Percentiles rank a stretch among this genome's conserved stretches.
These are phyloP conservation scores for Nakazawaea laoshanensis DNA, from an alignment of 805 yeast genomes.

Conservation along the genomic window DNA sequence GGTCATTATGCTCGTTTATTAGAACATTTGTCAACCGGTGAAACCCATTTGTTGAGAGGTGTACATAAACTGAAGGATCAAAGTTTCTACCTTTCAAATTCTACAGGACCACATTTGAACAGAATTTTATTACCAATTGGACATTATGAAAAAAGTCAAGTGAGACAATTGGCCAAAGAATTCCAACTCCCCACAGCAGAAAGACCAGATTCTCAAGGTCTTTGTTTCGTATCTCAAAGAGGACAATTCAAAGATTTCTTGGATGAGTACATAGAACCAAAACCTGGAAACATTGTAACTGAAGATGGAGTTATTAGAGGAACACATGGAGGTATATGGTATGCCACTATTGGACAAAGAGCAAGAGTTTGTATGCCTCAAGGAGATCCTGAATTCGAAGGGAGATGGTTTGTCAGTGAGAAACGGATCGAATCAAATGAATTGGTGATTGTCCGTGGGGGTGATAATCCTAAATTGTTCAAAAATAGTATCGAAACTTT, in stretches of 20 bases:
- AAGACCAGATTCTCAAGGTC: constrained; percentile 92
- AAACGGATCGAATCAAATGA: constrained; percentile 61
- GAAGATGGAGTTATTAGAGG: constrained; percentile 75
- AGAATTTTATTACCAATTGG: constrained; percentile 75
- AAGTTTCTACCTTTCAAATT: constrained; percentile 78
- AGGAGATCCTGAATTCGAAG: constrained; percentile 64
- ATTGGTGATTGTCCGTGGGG: constrained; percentile 70
- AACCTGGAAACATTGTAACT: constrained; percentile 76
- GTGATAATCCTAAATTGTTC: constrained; percentile 48
- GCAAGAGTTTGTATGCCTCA: constrained; percentile 82
- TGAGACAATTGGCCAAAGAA: constrained; percentile 57
- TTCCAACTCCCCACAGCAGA: constrained; percentile 49
- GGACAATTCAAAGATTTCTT: constrained; percentile 66
- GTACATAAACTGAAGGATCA: constrained; percentile 68
- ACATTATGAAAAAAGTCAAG: constrained; percentile 62
- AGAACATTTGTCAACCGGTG: constrained; percentile 20
- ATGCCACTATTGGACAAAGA: constrained; percentile 90
- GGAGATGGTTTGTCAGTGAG: constrained; percentile 81
- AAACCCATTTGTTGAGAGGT: constrained; percentile 48
- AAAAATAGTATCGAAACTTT: constrained; percentile 31
- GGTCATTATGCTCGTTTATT: constrained; percentile 70
- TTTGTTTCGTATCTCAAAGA: constrained; percentile 75
- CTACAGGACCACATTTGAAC: constrained; percentile 34
- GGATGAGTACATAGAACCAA: constrained; percentile 60
- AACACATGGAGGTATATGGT: constrained; percentile 81